Conservation (phyloP, 768 basidiomycete species). For the Xerocomellus amylosporus region DNA sequence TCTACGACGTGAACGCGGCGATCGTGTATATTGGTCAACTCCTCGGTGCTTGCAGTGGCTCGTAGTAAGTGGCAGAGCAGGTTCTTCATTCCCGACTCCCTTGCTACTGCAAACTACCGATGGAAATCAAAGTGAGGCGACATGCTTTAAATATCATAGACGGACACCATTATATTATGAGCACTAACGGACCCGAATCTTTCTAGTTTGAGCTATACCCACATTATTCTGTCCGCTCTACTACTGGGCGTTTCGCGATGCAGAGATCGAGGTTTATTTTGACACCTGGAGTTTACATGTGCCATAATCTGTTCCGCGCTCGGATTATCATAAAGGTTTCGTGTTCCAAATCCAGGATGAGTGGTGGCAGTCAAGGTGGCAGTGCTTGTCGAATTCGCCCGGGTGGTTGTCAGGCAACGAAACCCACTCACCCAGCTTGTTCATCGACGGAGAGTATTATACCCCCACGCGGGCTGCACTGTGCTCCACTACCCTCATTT, state of each 20-base stretch:
- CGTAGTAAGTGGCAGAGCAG: conserved; percentile 6
- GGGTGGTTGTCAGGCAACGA: conserved; percentile 20
- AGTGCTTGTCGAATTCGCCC: not conserved
- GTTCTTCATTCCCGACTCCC: conserved; percentile 5
- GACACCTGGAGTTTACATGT: conserved; percentile 16
- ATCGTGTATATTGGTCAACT: conserved; percentile 21
- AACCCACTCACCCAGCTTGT: not conserved
- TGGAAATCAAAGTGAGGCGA: conserved; percentile 17
- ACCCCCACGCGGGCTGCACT: conserved; percentile 10
- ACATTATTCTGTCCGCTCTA: conserved; percentile 16
- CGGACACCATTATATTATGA: conserved; percentile 14
- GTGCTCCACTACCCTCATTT: conserved; percentile 22
- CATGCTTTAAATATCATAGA: conserved; percentile 16
- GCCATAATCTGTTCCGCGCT: conserved; percentile 9
- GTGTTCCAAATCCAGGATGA: not conserved
- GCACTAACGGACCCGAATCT: conserved; percentile 19
- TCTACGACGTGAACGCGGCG: conserved; percentile 15
- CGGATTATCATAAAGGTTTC: not conserved
- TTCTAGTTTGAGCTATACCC: conserved; percentile 28
- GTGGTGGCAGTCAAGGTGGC: too few relatives aligned
- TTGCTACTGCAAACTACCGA: not conserved
- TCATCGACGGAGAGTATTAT: not conserved
- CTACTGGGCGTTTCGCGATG: conserved; percentile 3
- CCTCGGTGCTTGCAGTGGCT: conserved; percentile 11
- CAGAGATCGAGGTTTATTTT: conserved; percentile 4